Percentiles rank a stretch among this genome's conserved stretches.
These are phyloP conservation scores for Penicillium expansum DNA, from an alignment of 2,329 filamentous ascomycete genomes.

Conservation along the genomic window DNA sequence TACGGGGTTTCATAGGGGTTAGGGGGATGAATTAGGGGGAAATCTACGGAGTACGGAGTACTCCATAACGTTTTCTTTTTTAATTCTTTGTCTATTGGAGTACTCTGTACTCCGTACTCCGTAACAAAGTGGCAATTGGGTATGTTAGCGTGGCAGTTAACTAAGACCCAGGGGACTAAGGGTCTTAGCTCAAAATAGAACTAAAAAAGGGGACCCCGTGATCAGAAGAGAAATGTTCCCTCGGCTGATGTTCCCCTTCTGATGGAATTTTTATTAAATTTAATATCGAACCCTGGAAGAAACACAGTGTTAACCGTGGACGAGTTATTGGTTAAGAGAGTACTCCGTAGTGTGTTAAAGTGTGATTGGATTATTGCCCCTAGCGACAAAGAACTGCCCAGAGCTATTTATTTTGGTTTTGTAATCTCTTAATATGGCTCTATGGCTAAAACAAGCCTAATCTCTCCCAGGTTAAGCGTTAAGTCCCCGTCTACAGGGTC, in stretches of 20 bases:
- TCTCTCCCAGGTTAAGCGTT: not conserved
- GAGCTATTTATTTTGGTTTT: too few relatives aligned
- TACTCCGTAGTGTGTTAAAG: too few relatives aligned
- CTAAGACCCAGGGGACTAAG: not conserved
- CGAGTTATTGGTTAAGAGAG: too few relatives aligned
- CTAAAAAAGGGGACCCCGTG: not conserved
- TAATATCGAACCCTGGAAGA: not conserved
- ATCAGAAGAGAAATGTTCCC: not conserved
- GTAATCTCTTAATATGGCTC: too few relatives aligned
- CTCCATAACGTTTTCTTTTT: too few relatives aligned
- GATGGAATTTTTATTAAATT: too few relatives aligned
- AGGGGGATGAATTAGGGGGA: not conserved
- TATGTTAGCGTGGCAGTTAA: slow-evolving; percentile 1
- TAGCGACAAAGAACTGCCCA: too few relatives aligned
- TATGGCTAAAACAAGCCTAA: slow-evolving; percentile 1
- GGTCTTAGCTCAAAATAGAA: not conserved
- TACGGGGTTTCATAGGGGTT: not conserved
- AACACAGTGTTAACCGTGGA: not conserved
- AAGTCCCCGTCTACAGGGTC: slow-evolving; percentile 5
- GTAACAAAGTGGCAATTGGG: not conserved
- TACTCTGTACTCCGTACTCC: too few relatives aligned
- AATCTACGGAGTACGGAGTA: too few relatives aligned
- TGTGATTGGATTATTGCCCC: too few relatives aligned
- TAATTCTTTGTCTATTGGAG: too few relatives aligned
- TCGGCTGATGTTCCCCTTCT: not conserved